A percentile compares a stretch with the other conserved stretches of the same genome.
Evolutionary conservation across 768 basidiomycete genomes (phyloP).

Genomic region (Russula foetens): DNA sequence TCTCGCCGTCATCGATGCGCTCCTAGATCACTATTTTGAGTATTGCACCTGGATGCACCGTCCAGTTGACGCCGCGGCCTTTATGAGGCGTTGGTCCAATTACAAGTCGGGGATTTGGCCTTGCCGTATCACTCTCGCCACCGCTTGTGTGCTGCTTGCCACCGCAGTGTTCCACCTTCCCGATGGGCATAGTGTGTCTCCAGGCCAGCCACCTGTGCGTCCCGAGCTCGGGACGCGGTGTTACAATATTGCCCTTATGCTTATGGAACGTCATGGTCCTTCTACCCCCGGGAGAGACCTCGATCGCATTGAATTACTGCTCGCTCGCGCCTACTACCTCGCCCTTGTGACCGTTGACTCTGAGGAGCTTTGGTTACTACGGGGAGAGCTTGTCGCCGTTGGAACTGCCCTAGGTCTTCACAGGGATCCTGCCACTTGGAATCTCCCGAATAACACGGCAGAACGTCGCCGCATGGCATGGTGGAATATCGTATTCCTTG

Average conservation of each 20-base stretch:
- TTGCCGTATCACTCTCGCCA: constrained; percentile 18
- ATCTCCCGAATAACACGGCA: constrained; percentile 57
- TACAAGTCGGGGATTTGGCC: constrained; percentile 19
- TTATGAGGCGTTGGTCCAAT: constrained; percentile 15
- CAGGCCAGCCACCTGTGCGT: constrained; percentile 13
- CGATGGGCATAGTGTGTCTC: constrained; percentile 14
- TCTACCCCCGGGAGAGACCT: constrained; percentile 48
- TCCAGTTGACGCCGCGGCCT: constrained; percentile 11
- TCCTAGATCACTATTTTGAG: constrained; percentile 19
- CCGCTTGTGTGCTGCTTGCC: constrained; percentile 18
- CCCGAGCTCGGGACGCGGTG: constrained; percentile 46
- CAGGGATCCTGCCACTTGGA: constrained; percentile 76
- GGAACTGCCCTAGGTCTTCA: constrained; percentile 80
- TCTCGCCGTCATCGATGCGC: constrained; percentile 14
- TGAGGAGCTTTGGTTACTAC: constrained; percentile 73
- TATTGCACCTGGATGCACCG: constrained; percentile 18
- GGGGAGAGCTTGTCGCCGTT: constrained; percentile 66
- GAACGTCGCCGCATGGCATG: constrained; percentile 83
- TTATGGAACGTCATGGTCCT: constrained; percentile 53
- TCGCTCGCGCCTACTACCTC: constrained; percentile 65
- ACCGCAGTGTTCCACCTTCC: constrained; percentile 17
- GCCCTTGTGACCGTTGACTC: constrained; percentile 65
- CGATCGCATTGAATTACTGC: constrained; percentile 67
- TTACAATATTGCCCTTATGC: constrained; percentile 60
- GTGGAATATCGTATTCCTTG: constrained; percentile 82